Evolutionary conservation across 2,329 filamentous ascomycete genomes (phyloP).

Genomic region (Boeremia exigua): DNA sequence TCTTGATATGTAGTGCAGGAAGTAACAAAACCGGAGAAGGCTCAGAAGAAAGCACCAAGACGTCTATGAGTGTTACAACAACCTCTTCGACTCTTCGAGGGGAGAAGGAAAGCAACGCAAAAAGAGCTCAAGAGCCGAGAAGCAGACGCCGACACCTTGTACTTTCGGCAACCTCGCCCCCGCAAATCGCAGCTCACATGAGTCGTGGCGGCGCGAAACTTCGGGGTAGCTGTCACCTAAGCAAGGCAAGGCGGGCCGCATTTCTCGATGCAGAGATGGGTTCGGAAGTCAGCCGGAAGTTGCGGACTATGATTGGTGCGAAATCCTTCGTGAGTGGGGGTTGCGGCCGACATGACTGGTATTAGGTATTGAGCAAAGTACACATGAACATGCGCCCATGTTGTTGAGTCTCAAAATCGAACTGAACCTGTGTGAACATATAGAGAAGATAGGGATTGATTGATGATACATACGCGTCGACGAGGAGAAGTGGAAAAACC

Average conservation of each 20-base stretch:
- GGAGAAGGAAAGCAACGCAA: background rate
- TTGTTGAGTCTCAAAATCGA: no score
- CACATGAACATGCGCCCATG: no score
- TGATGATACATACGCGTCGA: background rate
- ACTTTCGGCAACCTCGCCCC: slow-evolving; percentile 1
- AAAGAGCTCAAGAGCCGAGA: slow-evolving; percentile 12
- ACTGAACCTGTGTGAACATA: no score
- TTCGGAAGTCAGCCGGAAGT: slow-evolving; percentile 13
- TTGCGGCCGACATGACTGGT: no score
- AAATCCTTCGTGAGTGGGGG: background rate
- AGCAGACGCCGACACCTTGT: slow-evolving; percentile 20
- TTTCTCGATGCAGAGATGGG: slow-evolving; percentile 18
- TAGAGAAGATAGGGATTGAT: background rate
- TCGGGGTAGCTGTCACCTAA: slow-evolving; percentile 23
- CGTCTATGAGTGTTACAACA: background rate
- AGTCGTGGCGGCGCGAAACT: slow-evolving; percentile 11
- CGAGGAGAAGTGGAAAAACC: background rate
- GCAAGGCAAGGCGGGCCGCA: slow-evolving; percentile 26
- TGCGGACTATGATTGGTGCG: slow-evolving; percentile 15
- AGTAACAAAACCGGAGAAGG: background rate
- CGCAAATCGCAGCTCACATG: slow-evolving; percentile 11
- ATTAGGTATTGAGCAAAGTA: background rate
- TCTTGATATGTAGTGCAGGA: background rate
- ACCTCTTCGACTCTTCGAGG: background rate
- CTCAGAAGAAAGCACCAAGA: background rate